Evolutionary conservation across 352 stramenopile species (phyloP), one percentile per base, ranked within the genome.

Genomic region (Phytopythium montanum): DNA sequence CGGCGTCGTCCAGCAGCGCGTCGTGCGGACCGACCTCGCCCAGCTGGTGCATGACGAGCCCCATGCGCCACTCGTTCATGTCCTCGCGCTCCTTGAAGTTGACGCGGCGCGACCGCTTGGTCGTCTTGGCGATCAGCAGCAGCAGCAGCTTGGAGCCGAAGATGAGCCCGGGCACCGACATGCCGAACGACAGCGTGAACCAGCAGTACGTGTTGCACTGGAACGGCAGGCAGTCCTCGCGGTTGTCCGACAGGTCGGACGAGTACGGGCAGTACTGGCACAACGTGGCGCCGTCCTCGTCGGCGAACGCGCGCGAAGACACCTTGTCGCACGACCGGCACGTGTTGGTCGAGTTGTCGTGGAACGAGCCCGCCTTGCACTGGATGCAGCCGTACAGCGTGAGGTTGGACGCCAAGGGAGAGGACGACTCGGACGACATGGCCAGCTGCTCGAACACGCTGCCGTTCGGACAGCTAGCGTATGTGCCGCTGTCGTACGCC

Each of bases 21-120:
- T 72, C 66, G 23, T 54, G 70, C 29, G 66, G 55, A 8, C 59
- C 68, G 0, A 68, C 60, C 14, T 73, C 67, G 1, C 60, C 68
- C n/a, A 89, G 48, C 29, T 87, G 75, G 10, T 77, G 75, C 64
- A 86, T 77, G 65, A 90, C 76, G 21, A 86, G 64, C 13, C 73
- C 80, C 66, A 90, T 81, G 14, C 80, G 67, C 80, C 80, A 90
- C 51, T 81, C 76, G 23, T 82, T 84, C 73, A 87, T 79, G 26
- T 80, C 69, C 42, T 90, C 80, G 61, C 84, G 73, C 55, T 90
- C 73, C 31, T 77, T 75, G 19, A 81, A 65, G 49, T 82, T 69
- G 59, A 82, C 66, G 36, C 66, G 74, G 21, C 69, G 64, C 45
- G 72, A 68, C 0, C 68, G 60, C 46, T 73, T 71, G 21, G 70